Evolutionary conservation across 805 yeast genomes (phyloP), one percentile per base, ranked within the genome.

Genomic region (Starmera quercuum): DNA sequence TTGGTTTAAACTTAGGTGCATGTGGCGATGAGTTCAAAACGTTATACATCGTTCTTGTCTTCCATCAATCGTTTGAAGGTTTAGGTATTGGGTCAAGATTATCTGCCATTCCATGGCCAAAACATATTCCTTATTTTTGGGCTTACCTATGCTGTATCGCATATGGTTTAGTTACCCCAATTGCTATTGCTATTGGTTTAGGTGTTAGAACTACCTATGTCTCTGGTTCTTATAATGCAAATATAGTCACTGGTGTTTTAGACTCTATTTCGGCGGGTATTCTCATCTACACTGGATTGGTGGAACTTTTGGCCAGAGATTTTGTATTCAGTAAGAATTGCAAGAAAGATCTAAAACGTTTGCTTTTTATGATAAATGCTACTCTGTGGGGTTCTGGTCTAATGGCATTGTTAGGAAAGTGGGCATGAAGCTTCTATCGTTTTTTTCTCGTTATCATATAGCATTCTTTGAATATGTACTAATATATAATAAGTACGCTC

Each of bases 1-100:
- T 82, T 41, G 90, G 90, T 28, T 63, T 81, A 41, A 68, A 82
- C 5, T 59, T 81, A 40, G 83, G 83, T 7, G 71, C 75, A 15
- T 53, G 78, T 9, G 82, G 78, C 29, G 77, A 73, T 9, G 83
- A 79, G 48, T 81, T 78, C 52, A 63, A 59, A 29, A 68, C 83
- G 5, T 61, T 82, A 30, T 81, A 77, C 49, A 63, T 76, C 32
- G 90, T 81, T 7, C 42, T 74, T 26, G 73, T 78, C 5, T 82
- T 81, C 67, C 90, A 82, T 56, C 90, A 82, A 56, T 66, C 76
- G 49, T 83, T 82, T 49, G 90, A 82, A 61, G 90, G 90, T 42
- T 65, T 82, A 34, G 90, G 90, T 45, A 66, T 81, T 41, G 88
- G 90, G 21, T 67, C 88, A 9, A 69, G 92, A 53, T 56, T 78